A percentile compares a stretch with the other conserved stretches of the same genome.
Evolutionary conservation across 2,329 filamentous ascomycete species (phyloP).

Genomic region (Cercospora berteroae): DNA sequence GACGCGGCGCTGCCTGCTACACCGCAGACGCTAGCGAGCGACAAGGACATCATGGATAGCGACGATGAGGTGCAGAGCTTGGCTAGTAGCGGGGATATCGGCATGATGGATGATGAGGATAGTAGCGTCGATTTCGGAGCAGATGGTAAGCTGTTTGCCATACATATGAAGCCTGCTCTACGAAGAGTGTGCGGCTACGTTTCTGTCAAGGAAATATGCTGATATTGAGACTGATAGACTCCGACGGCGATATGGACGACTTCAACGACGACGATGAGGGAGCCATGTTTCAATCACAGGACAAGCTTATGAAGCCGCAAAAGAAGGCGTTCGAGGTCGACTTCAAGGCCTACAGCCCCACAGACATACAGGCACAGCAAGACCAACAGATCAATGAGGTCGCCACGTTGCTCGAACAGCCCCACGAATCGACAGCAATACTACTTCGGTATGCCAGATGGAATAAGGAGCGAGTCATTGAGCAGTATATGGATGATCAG

Average conservation of each 20-base stretch:
- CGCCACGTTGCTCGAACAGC: constrained; percentile 83
- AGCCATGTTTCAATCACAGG: constrained; percentile 59
- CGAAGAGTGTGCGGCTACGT: neutral
- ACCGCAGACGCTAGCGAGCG: constrained; percentile 49
- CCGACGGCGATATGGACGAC: constrained; percentile 56
- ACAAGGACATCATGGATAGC: constrained; percentile 69
- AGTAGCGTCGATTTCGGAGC: constrained; percentile 60
- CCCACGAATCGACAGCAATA: constrained; percentile 86
- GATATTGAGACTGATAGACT: constrained; percentile 40
- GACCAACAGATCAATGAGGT: constrained; percentile 84
- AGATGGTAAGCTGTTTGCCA: constrained; percentile 38
- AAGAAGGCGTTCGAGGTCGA: constrained; percentile 78
- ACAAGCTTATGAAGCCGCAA: constrained; percentile 70
- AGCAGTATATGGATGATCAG: constrained; percentile 91
- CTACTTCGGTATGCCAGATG: constrained; percentile 84
- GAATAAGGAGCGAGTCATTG: constrained; percentile 94
- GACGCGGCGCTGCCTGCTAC: constrained; percentile 47
- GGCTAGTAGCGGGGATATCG: constrained; percentile 63
- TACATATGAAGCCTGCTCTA: neutral
- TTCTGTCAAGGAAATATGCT: constrained; percentile 9
- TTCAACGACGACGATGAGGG: constrained; percentile 53
- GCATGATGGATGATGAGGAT: constrained; percentile 62
- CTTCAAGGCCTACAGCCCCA: constrained; percentile 75
- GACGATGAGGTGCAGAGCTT: constrained; percentile 92
- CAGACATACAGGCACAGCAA: constrained; percentile 81